A percentile compares a stretch with the other conserved stretches of the same genome.
Evolutionary conservation across 495 filamentous ascomycete species (phyloP).

Genomic region (Aspergillus sparsus): DNA sequence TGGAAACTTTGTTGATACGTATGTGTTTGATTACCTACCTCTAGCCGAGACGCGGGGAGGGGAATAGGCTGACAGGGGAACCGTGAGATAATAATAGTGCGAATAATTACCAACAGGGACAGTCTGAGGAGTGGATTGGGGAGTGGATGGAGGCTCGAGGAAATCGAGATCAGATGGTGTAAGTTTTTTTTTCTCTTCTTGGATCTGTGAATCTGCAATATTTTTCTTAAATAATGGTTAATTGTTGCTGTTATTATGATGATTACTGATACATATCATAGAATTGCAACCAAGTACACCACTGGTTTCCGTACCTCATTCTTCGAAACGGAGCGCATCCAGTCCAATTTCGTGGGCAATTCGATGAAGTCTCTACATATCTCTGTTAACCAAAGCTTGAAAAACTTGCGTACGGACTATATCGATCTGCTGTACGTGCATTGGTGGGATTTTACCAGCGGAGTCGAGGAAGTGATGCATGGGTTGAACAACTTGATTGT

Average conservation of each 20-base stretch:
- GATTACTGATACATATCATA: constrained; percentile 1
- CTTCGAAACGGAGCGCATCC: constrained; percentile 10
- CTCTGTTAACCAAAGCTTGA: constrained; percentile 55
- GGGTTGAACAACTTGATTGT: constrained; percentile 57
- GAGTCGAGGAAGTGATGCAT: constrained; percentile 63
- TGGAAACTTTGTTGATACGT: constrained; percentile 23
- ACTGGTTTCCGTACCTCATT: constrained; percentile 12
- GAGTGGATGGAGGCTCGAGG: constrained; percentile 21
- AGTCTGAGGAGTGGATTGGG: constrained; percentile 22
- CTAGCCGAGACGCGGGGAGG: neutral
- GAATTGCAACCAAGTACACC: constrained; percentile 21
- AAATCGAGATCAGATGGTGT: constrained; percentile 23
- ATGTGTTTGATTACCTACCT: neutral
- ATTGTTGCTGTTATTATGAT: neutral
- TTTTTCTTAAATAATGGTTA: too few relatives aligned
- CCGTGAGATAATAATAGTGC: constrained; percentile 10
- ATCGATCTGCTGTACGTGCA: constrained; percentile 67
- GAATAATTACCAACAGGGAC: constrained; percentile 16
- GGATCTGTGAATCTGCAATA: too few relatives aligned
- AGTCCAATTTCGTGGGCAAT: constrained; percentile 58
- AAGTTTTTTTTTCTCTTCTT: neutral
- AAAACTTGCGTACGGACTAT: constrained; percentile 64
- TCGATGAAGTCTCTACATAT: constrained; percentile 53
- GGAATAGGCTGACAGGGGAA: neutral
- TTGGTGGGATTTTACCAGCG: constrained; percentile 60